Evolutionary conservation across 768 basidiomycete genomes (phyloP), one percentile per base, ranked within the genome.

Genomic region (Serendipita sp.): DNA sequence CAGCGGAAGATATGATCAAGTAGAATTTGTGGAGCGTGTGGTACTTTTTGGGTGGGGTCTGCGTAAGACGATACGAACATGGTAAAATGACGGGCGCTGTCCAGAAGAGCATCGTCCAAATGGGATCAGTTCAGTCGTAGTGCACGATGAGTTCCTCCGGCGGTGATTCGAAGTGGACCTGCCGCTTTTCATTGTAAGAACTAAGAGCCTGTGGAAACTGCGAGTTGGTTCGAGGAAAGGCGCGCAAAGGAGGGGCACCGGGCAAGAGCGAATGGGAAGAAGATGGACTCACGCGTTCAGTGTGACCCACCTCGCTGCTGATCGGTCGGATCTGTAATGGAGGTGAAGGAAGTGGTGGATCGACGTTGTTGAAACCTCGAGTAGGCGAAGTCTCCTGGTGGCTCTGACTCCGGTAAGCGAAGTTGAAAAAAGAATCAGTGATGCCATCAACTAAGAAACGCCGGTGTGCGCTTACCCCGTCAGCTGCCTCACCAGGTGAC

Each of bases 161-260:
- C 31, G 53, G 53, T 30, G 30, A 31, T 31, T 58, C 31, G 53
- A 58, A 58, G 33, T 58, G 53, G 31, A 58, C 53, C 53, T 58
- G 53, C 4, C 53, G 20, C 53, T 58, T 58, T 33, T 58, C 53
- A 58, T 48, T 48, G 26, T 58, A 22, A 50, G 28, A 50, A 28
- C 28, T 30, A 50, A 28, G 45, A 20, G 45, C 20, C 45, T 50
- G 45, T 50, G 20, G 45, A 22, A 28, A 9, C 28, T 30, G 45
- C 20, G 45, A n/a, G 45, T 50, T 50, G 20, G 45, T 22, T 50
- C 28, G 20, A 20, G 28, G 28, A 50, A 50, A 50, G 20, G 45
- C 20, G 45, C 20, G n/a, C 20, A 50, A 28, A n/a, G 45, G 45
- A 50, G 45, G 17, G 45, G 45, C 20, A 50, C 20, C 20, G 42